Evolutionary conservation across 225 moss, liverwort and hornwort genomes (phyloP), one percentile per base, ranked within the genome.

Genomic region (Ulota crispa): DNA sequence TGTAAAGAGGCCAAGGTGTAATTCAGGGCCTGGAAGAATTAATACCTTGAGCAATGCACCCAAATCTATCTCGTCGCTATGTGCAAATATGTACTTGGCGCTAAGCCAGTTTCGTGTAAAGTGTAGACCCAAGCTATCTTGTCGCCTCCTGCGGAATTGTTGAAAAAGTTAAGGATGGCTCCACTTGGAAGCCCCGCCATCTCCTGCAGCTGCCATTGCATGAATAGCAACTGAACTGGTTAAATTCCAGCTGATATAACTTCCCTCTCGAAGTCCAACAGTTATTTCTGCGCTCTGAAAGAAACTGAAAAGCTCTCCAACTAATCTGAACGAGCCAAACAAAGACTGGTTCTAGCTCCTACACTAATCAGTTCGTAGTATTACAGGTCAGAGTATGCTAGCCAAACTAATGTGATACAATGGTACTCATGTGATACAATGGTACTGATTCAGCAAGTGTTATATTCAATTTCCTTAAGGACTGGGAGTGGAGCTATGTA

Each of bases 181-280:
- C 85, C 88, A 85, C 72, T 88, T 85, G 19, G 83, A 85, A 39
- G 61, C 63, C 39, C 85, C 83, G 11, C 85, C 83, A 78, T 88
- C 85, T 45, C 83, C 83, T 39, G 61, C 80, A 18, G 18, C 28
- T 20, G 55, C 83, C 85, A 84, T 87, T 55, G 23, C 4, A n/a
- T 56, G 9, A 1, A 56, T 9, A 56, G 23, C 23, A 56, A 23
- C 16, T 50, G 5, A 50, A 50, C 14, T 23, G 1, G 2, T 7
- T 13, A 20, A 15, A 57, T 30, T 52, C 13, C 16, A 79, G 68
- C 68, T 19, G 32, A 42, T 26, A 80, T 4, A 28, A 34, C 34
- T 32, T 37, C 64, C 6, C 68, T 20, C n/a, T 31, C 19, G 4
- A 9, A 79, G n/a, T 59, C 19, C 18, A 11, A 37, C 47, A 61